Evolutionary conservation across 805 yeast genomes (phyloP), one percentile per base, ranked within the genome.

Genomic region (Wickerhamomyces bisporus): DNA sequence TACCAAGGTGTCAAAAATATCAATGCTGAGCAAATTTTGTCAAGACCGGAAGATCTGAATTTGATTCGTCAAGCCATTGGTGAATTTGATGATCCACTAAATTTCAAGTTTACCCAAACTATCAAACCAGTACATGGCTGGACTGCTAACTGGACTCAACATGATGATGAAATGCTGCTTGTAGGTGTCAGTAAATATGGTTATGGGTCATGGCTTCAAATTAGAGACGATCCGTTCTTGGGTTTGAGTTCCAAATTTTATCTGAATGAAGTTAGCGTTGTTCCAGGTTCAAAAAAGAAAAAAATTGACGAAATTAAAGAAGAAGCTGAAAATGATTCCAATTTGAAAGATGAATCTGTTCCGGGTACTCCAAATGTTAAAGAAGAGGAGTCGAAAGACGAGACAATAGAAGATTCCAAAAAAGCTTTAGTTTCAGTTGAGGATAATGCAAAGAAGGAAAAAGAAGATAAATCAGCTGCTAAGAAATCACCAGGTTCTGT

Each of bases 161-260:
- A 70, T 24, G 95, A 93, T 56, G 99, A 93, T 59, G 84, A 88
- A 36, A 84, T 79, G 78, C 69, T 93, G 38, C 60, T 93, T 43
- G 76, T 85, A 26, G 99, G 99, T 46, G 84, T 91, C 17, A 73
- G 75, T 54, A 88, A 86, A 62, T 89, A 89, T 61, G 99, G 99
- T 0, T 89, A 87, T 60, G 98, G 98, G 14, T 81, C 96, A 1
- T 93, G 98, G 98, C 58, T 73, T 3, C 89, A 85, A 54, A 89
- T 93, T 32, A 72, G 98, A 55, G 99, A 93, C 63, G 98, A 93
- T 62, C 98, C 98, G 2, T 73, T 86, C 36, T 70, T 93, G 41
- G 89, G 88, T 10, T 68, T 93, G 43, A 84, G 86, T 44, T 86
- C 87, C 49, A 93, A 87, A 66, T 65, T 93, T 48, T 93, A 78